Base-by-base conservation (phyloP, 2,329 filamentous ascomycete genomes). In the Aspergillus floridensis region DNA sequence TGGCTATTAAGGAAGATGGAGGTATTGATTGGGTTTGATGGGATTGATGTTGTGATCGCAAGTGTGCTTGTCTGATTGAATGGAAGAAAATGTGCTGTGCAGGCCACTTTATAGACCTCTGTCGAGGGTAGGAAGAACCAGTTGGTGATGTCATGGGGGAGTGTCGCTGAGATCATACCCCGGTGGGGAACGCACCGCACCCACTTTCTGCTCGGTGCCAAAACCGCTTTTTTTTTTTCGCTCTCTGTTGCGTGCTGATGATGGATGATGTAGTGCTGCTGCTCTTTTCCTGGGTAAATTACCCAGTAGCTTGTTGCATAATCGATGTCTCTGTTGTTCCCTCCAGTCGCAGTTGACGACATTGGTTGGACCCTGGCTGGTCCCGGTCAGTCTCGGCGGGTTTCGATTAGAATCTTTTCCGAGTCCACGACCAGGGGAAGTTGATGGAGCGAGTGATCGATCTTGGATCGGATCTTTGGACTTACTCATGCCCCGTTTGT, bases 161-260 rank as follows among this genome's bases (percentile, higher is more conserved):
- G 41, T 44, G 38, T 59, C 58, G 35, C 59, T 65, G 64, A 65
- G 62, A 64, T 66, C 64, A 66, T 66, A 66, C 49, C 58, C 32
- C 58, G 58, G 62, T 56, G 56, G 54, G 44, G 19, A 32, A 53
- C 22, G 22, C 22, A 22, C 26, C 26, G 19, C 38, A 44, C 38
- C 38, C 38, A 44, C 38, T 44, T 44, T 44, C 38, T 5, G 14
- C 16, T 16, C 38, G 16, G 12, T 16, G 38, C 38, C 6, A 44
- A 44, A 44, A 35, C 32, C 11, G 32, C 32, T 35, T 35, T 35
- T 35, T 35, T 35, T 16, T 44, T 19, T 7, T 16, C 22, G 22
- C 22, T 22, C 22, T 16, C 38, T 44, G 38, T 16, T 16, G 14
- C 6, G 16, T 44, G 38, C 38, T 44, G 38, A 16, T 44, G 38